Evolutionary conservation across 1,284 basidiomycete genomes (phyloP).

Genomic region (Quambalaria eucalypti): DNA sequence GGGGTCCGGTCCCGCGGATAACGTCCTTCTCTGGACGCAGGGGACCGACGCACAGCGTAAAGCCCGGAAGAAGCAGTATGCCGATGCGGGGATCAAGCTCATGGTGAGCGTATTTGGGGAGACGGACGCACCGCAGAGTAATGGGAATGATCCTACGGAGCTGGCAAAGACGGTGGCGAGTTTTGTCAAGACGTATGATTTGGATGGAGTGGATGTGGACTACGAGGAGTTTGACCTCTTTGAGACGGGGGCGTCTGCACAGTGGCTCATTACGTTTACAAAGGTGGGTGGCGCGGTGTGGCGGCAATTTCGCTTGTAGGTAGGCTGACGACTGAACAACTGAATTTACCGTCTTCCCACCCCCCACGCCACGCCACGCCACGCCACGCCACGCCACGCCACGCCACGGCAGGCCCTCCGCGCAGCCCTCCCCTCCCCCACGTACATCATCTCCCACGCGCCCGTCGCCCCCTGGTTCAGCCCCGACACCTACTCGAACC

Average conservation of each 20-base stretch:
- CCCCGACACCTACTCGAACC: conserved; percentile 12
- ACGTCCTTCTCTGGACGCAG: conserved; percentile 40
- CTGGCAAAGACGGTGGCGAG: conserved; percentile 35
- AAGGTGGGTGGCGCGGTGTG: too few relatives aligned
- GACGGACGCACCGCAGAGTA: conserved; percentile 52
- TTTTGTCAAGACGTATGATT: conserved; percentile 50
- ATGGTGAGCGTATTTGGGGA: conserved; percentile 48
- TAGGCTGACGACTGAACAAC: too few relatives aligned
- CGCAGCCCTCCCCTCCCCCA: background rate
- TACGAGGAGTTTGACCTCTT: conserved; percentile 52
- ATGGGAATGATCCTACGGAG: background rate
- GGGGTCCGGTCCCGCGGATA: conserved; percentile 42
- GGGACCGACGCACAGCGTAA: conserved; percentile 30
- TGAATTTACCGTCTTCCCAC: too few relatives aligned
- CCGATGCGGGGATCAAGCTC: conserved; percentile 49
- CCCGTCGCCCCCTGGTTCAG: conserved; percentile 37
- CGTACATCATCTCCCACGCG: conserved; percentile 13
- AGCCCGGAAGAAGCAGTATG: conserved; percentile 47
- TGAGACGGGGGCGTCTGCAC: conserved; percentile 9
- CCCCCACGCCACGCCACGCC: background rate
- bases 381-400: background rate
- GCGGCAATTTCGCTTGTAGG: too few relatives aligned
- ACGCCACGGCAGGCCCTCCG: background rate
- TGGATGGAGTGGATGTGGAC: conserved; percentile 58
- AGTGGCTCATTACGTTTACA: conserved; percentile 25